Conservation (phyloP, 1,139 yeast genomes). For the Diutina rugosa region DNA sequence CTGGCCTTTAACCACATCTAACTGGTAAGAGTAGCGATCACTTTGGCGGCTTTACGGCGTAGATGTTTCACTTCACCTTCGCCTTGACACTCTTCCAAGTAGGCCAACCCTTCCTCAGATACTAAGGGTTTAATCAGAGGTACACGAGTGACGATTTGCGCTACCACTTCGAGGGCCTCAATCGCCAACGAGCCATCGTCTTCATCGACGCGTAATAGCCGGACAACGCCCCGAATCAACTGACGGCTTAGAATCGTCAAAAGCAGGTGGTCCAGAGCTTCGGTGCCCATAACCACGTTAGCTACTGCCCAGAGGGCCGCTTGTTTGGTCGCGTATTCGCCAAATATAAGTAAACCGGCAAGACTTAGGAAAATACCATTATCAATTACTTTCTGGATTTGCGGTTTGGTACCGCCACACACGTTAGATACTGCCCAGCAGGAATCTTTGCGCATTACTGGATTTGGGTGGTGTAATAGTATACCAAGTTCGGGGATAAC, state of each 20-base stretch:
- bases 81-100: not conserved
- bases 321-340: conserved; percentile 91
- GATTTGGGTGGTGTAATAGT: not conserved
- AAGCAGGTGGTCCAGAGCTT: not conserved
- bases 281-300: conserved; percentile 94
- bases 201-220: not conserved
- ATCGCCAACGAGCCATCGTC: not conserved
- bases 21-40: not conserved
- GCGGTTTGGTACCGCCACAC: not conserved
- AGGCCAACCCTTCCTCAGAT: not conserved
- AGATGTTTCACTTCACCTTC: not conserved
- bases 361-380: conserved; percentile 49
- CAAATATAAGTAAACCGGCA: conserved; percentile 64
- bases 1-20: no score
- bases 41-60: not conserved
- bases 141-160: not conserved
- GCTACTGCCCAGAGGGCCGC: conserved; percentile 99
- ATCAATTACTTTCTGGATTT: not conserved
- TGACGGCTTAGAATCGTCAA: not conserved
- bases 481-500: conserved; percentile 28
- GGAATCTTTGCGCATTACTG: not conserved
- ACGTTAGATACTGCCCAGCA: not conserved
- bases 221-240: not conserved
- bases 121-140: not conserved
- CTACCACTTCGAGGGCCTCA: not conserved